phyloP scores from a whole-genome alignment of 2,329 filamentous ascomycete species.

The Gyromitra esculenta region DNA sequence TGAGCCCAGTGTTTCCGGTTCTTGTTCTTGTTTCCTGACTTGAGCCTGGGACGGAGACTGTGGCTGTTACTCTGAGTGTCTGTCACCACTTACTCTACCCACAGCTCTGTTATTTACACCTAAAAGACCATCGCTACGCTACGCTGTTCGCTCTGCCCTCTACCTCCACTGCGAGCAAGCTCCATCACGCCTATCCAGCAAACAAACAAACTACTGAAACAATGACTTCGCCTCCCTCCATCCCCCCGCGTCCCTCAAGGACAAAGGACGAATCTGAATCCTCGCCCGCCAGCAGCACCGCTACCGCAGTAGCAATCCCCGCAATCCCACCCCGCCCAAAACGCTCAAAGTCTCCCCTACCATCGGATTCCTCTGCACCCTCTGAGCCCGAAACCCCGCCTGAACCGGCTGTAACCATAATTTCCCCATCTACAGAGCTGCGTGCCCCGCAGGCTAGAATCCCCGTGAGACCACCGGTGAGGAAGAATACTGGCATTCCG shows the following conservation, averaged over 20 bases:
- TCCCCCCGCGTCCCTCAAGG: slow-evolving; percentile 55
- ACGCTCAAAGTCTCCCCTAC: slow-evolving; percentile 57
- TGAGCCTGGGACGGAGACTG: background rate
- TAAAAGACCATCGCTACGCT: background rate
- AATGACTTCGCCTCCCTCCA: slow-evolving; percentile 55
- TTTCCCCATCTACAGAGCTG: slow-evolving; percentile 48
- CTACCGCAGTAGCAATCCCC: slow-evolving; percentile 59
- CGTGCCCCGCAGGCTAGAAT: slow-evolving; percentile 42
- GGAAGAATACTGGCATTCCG: slow-evolving; percentile 73
- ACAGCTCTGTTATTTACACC: no score
- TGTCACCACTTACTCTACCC: no score
- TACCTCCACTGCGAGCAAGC: slow-evolving; percentile 5
- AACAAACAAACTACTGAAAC: slow-evolving; percentile 10
- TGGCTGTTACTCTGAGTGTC: background rate
- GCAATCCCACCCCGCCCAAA: slow-evolving; percentile 68
- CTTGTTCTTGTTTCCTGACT: background rate
- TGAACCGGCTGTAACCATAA: slow-evolving; percentile 42
- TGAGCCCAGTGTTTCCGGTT: background rate
- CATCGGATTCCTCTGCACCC: slow-evolving; percentile 19
- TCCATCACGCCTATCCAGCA: background rate
- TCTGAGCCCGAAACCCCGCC: background rate
- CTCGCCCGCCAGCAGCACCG: slow-evolving; percentile 58
- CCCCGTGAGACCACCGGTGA: slow-evolving; percentile 49
- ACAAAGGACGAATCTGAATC: slow-evolving; percentile 54
- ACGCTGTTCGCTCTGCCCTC: background rate